Percentiles rank a stretch among this genome's conserved stretches.
Conservation (phyloP, 257 asterid species). For the Agastache rugosa region DNA sequence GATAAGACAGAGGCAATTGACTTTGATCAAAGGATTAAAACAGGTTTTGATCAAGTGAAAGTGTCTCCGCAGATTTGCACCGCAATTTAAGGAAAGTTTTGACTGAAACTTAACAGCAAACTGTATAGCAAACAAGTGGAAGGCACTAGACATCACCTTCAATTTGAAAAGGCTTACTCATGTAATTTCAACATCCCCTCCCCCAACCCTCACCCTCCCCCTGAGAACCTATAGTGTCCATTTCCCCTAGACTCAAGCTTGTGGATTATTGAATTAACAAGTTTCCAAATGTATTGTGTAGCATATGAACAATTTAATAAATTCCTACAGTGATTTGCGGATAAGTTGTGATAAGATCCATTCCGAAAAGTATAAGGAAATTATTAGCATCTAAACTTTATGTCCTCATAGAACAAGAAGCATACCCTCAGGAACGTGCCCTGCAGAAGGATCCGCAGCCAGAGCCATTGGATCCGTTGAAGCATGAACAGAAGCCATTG, state of each 20-base stretch:
- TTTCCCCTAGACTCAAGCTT: constrained; percentile 4
- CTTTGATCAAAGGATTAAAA: background rate
- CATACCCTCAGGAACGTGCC: constrained; percentile 44
- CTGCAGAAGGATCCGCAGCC: constrained; percentile 39
- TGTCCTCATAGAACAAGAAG: background rate
- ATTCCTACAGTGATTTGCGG: constrained; percentile 19
- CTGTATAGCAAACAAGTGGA: background rate
- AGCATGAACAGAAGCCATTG: constrained; percentile 30
- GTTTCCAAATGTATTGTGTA: background rate
- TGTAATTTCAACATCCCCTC: background rate
- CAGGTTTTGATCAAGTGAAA: background rate
- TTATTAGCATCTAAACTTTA: constrained; percentile 10
- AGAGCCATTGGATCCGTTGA: constrained; percentile 39
- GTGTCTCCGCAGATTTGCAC: background rate
- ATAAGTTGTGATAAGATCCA: constrained; percentile 17
- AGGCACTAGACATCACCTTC: background rate
- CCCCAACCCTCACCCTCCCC: background rate
- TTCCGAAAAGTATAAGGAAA: background rate
- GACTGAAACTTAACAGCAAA: background rate
- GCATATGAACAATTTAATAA: background rate
- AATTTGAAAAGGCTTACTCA: background rate
- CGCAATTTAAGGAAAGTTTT: background rate
- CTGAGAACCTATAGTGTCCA: background rate
- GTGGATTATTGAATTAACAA: background rate
- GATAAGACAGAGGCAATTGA: background rate